Evolutionary conservation across 1,284 basidiomycete species (phyloP), one percentile per base, ranked within the genome.

Genomic region (Boletus semigastroideus): DNA sequence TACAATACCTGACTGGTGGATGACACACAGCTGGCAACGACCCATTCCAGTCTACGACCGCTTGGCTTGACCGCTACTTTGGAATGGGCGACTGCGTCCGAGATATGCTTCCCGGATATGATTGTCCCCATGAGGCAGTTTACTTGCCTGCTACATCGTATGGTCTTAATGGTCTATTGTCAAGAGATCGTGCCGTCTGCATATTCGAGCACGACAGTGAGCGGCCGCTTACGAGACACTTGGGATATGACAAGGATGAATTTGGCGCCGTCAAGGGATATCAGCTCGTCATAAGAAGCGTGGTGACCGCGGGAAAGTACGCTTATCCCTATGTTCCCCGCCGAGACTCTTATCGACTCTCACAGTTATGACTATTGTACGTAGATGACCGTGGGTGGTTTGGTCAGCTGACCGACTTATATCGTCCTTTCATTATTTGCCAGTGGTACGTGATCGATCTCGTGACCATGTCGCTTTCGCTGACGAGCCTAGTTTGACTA

Each of bases 21-120:
- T 4, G 16, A 16, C 20, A 11, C 28, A 20, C 43, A 82, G 80
- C 79, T 28, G 85, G 86, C 0, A 78, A 78, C 53, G 84, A 88
- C 60, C 85, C 86, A 7, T 73, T 81, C 59, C 84, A 87, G 67
- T 69, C 77, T 1, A 76, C 78, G 1, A 83, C 84, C 3, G 82
- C 82, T 4, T 88, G 80, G 77, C 76, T 86, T 10, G 86, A 87
- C 58, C 72, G 83, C 7, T 79, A 77, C 60, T 87, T 85, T 55
- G 85, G 85, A 31, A 84, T 87, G 80, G 80, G 79, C 0, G 58
- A 60, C n/a, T 46, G 73, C 4, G 79, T 82, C 10, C 75, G 79
- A 20, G 76, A 82, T 46, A 72, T 86, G 69, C 74, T 87, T 28
- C 75, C 78, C 0, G 78, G 80, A 41, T 87, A 86, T 62, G 84